Conservation (phyloP, 2,329 filamentous ascomycete species). For the Pseudophaeomoniella oleicola region DNA sequence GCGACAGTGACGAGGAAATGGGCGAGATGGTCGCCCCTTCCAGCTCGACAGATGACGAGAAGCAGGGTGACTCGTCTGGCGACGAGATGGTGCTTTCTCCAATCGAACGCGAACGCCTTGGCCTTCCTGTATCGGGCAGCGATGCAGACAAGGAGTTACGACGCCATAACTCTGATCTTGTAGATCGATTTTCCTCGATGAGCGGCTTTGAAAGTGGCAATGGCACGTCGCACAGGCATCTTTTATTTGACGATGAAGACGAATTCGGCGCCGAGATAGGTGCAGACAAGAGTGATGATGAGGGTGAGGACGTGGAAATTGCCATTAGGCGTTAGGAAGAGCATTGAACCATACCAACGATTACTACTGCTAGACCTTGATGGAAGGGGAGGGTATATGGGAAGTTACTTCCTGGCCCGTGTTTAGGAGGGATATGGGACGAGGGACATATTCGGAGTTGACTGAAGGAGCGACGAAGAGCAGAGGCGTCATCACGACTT, state of each 20-base stretch:
- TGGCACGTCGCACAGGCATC: constrained; percentile 5
- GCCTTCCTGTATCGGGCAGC: background rate
- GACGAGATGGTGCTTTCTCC: background rate
- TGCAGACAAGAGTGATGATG: constrained; percentile 27
- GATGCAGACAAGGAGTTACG: background rate
- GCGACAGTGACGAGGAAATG: constrained; percentile 36
- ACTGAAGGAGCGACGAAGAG: no score
- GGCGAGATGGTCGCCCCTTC: constrained; percentile 30
- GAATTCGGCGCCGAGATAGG: constrained; percentile 13
- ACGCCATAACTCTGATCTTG: background rate
- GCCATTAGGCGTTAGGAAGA: constrained; percentile 12
- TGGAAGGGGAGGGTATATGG: no score
- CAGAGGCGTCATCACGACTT: no score
- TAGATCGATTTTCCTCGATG: background rate
- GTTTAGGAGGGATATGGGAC: no score
- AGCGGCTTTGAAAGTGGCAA: background rate
- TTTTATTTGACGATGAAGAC: background rate
- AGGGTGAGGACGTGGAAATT: constrained; percentile 18
- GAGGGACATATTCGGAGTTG: no score
- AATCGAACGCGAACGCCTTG: background rate
- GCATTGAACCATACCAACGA: no score
- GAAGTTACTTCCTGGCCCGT: no score
- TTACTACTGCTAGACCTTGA: no score
- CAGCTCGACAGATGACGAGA: no score
- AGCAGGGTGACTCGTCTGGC: background rate